phyloP scores from a whole-genome alignment of 257 asterid genomes.

The Solanum habrochaites region DNA sequence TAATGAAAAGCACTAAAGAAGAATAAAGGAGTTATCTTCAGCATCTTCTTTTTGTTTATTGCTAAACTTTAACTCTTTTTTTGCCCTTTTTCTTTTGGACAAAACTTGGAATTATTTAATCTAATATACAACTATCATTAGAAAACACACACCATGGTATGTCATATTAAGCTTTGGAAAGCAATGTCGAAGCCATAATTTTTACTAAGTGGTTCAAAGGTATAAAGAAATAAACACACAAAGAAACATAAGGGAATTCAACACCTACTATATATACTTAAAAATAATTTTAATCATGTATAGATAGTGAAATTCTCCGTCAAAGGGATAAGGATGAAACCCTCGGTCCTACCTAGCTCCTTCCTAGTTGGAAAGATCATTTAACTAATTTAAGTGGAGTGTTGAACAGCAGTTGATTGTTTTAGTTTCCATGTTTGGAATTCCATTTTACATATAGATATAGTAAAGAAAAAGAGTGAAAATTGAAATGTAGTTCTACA shows the following conservation, averaged over 20 bases:
- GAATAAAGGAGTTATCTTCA: slow-evolving; percentile 27
- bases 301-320: neutral
- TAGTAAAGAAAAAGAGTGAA: neutral
- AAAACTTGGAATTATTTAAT: neutral
- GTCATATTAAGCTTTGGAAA: neutral
- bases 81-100: neutral
- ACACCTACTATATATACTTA: too few species aligned
- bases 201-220: neutral
- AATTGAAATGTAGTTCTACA: neutral
- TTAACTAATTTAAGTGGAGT: neutral
- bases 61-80: slow-evolving; percentile 17
- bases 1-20: neutral
- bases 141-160: neutral
- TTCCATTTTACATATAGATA: neutral
- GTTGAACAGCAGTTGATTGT: neutral
- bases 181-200: neutral
- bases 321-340: neutral
- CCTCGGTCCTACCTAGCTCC: neutral
- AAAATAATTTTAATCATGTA: neutral
- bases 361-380: neutral
- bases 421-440: neutral
- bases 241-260: neutral
- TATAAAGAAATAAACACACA: neutral
- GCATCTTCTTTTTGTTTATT: slow-evolving; percentile 28
- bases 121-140: neutral